Conservation (phyloP, 495 filamentous ascomycete species). For the Penicillium taxi region DNA sequence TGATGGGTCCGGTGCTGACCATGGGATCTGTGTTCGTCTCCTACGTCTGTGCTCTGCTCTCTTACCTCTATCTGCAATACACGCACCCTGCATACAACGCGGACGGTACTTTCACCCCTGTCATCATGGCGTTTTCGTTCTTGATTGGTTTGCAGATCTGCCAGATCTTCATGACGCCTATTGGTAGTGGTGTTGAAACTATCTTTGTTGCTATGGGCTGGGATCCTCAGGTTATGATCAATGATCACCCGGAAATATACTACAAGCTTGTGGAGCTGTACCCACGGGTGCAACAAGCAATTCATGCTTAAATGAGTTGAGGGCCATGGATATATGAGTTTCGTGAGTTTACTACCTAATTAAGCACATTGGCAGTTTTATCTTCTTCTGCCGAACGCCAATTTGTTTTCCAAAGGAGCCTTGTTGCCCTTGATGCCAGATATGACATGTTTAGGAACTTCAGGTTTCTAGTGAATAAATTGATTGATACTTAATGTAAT, state of each 20-base stretch:
- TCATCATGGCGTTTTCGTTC: conserved; percentile 77
- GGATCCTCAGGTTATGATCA: conserved; percentile 79
- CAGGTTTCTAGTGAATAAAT: too few species aligned
- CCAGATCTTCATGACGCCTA: conserved; percentile 78
- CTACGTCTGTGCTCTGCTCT: conserved; percentile 70
- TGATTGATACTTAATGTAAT: too few species aligned
- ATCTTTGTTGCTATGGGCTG: conserved; percentile 85
- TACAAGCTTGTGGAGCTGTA: conserved; percentile 67
- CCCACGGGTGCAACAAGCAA: conserved; percentile 69
- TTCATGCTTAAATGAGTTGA: conserved; percentile 55
- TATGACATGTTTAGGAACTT: too few species aligned
- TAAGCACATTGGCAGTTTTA: too few species aligned
- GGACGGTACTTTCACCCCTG: conserved; percentile 59
- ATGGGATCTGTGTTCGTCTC: conserved; percentile 80
- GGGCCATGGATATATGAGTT: too few species aligned
- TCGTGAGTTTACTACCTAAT: too few species aligned
- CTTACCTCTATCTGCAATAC: conserved; percentile 76
- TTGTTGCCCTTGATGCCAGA: too few species aligned
- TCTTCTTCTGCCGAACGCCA: too few species aligned
- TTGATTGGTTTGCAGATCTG: conserved; percentile 79
- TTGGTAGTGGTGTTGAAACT: conserved; percentile 57
- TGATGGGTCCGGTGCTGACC: conserved; percentile 81
- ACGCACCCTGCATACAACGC: conserved; percentile 72
- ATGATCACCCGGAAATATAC: conserved; percentile 76
- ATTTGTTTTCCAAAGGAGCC: too few species aligned